A percentile compares a stretch with the other conserved stretches of the same genome.
Evolutionary conservation across 306 rosid genomes (phyloP).

Genomic region (Citrullus amarus): DNA sequence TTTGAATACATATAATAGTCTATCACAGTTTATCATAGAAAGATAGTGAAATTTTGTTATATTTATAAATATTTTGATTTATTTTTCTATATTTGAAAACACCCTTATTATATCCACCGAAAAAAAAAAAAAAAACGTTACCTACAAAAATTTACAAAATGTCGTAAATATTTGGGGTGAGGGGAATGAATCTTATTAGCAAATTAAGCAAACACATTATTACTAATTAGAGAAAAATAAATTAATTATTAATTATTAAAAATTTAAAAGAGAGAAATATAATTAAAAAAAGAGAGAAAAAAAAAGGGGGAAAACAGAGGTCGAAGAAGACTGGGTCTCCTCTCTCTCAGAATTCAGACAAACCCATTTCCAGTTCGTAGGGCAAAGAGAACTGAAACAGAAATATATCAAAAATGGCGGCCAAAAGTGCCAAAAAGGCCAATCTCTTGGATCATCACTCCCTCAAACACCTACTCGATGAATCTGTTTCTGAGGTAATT

Average conservation of each 20-base stretch:
- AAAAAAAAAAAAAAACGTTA: too few species aligned
- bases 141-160: too few species aligned
- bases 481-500: slow-evolving; percentile 69
- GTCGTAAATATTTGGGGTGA: too few species aligned
- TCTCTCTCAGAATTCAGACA: neutral
- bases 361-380: neutral
- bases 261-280: too few species aligned
- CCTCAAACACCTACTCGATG: slow-evolving; percentile 80
- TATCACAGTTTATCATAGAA: too few species aligned
- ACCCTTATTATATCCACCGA: too few species aligned
- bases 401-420: slow-evolving; percentile 21
- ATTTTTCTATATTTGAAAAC: too few species aligned
- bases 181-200: neutral
- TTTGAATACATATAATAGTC: too few species aligned
- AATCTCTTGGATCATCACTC: slow-evolving; percentile 80
- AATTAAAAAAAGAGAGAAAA: neutral
- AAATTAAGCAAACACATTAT: neutral
- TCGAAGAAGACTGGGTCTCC: slow-evolving; percentile 1
- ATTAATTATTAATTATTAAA: neutral
- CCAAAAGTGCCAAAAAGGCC: slow-evolving; percentile 59
- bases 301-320: neutral
- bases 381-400: slow-evolving; percentile 12
- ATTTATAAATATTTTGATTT: too few species aligned
- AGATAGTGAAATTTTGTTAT: too few species aligned
- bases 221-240: neutral